phyloP scores from a whole-genome alignment of 2,329 filamentous ascomycete genomes.

The Leptographium procerum region DNA sequence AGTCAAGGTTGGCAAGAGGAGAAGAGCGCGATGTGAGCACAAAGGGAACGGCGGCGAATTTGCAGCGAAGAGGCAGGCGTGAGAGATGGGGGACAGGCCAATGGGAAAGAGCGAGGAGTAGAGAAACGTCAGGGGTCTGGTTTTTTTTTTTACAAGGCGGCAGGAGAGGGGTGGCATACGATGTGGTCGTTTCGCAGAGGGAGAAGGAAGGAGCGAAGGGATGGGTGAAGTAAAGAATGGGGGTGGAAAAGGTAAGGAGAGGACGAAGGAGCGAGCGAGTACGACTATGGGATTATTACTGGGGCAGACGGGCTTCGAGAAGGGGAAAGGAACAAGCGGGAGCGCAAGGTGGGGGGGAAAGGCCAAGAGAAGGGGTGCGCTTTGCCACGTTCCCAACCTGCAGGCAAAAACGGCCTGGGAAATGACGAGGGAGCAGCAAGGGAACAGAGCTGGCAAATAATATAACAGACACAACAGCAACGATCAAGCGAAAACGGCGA shows the following conservation, averaged over 20 bases:
- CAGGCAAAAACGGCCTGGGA: neutral
- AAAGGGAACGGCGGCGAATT: neutral
- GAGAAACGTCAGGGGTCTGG: neutral
- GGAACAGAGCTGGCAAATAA: too few relatives aligned
- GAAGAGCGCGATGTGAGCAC: neutral
- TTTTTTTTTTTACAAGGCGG: neutral
- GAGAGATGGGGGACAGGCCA: slow-evolving; percentile 3
- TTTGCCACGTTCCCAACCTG: slow-evolving; percentile 7
- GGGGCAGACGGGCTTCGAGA: slow-evolving; percentile 10
- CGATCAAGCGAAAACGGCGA: neutral
- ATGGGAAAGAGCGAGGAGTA: slow-evolving; percentile 7
- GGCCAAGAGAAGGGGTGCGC: slow-evolving; percentile 3
- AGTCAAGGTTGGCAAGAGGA: neutral
- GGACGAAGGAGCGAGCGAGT: neutral
- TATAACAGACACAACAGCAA: neutral
- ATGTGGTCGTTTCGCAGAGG: neutral
- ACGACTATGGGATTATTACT: slow-evolving; percentile 1
- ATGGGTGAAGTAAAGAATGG: neutral
- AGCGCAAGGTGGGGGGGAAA: neutral
- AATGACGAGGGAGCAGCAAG: neutral
- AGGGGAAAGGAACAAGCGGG: slow-evolving; percentile 10
- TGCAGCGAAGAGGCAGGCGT: neutral
- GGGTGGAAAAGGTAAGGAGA: neutral
- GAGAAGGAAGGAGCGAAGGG: slow-evolving; percentile 1
- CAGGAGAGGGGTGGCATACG: neutral